A percentile compares a stretch with the other conserved stretches of the same genome.
These are phyloP conservation scores for Naganishia cerealis DNA, from an alignment of 1,284 basidiomycete genomes.

Conservation along the genomic window DNA sequence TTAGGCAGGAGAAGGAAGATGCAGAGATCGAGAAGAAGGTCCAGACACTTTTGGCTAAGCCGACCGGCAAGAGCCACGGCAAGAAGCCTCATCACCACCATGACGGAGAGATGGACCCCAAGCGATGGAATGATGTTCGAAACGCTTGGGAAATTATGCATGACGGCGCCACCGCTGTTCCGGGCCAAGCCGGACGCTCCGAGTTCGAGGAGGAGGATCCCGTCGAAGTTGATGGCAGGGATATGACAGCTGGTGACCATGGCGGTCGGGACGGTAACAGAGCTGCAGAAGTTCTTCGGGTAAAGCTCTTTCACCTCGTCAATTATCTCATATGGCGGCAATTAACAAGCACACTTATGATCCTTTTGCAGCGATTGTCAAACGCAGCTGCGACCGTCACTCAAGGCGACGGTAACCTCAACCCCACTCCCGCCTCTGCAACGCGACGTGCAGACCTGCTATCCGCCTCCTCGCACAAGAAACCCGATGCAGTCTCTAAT, in stretches of 20 bases:
- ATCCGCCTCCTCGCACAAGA: not conserved
- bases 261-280: constrained; percentile 48
- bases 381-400: constrained; percentile 20
- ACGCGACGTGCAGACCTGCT: constrained; percentile 29
- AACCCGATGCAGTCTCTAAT: constrained; percentile 2
- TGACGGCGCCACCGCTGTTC: constrained; percentile 39
- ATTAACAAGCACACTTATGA: not conserved
- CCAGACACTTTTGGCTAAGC: constrained; percentile 38
- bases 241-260: constrained; percentile 57
- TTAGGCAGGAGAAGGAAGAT: constrained; percentile 39
- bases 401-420: constrained; percentile 32
- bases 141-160: constrained; percentile 61
- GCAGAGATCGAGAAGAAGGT: constrained; percentile 39
- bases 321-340: too few relatives aligned
- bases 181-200: constrained; percentile 33
- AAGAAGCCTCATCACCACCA: constrained; percentile 29
- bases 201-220: constrained; percentile 37
- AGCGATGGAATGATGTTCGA: constrained; percentile 54
- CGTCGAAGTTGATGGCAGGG: constrained; percentile 57
- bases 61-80: constrained; percentile 28
- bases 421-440: constrained; percentile 31
- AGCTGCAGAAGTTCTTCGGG: constrained; percentile 42
- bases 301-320: not conserved
- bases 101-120: constrained; percentile 40
- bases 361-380: not conserved